phyloP scores from a whole-genome alignment of 805 yeast species.

The Spathaspora boniae region DNA sequence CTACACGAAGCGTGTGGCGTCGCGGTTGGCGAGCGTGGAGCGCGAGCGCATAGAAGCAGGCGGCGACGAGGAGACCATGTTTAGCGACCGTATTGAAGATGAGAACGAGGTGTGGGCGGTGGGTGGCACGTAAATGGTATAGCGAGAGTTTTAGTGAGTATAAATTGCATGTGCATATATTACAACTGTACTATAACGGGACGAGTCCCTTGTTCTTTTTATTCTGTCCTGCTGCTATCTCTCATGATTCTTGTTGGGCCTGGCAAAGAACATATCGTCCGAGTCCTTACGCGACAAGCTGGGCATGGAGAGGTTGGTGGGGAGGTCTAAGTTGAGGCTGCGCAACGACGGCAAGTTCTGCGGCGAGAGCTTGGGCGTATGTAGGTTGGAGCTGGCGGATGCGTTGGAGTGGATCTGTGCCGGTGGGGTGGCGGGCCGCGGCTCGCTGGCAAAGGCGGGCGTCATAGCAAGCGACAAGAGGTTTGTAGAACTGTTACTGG shows the following conservation, averaged over 20 bases:
- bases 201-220: constrained; percentile 2
- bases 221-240: constrained; percentile 1
- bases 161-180: background rate
- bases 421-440: constrained; percentile 12
- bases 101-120: constrained; percentile 86
- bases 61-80: constrained; percentile 83
- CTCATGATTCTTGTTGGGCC: constrained; percentile 7
- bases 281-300: constrained; percentile 8
- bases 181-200: background rate
- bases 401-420: constrained; percentile 12
- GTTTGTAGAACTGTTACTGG: constrained; percentile 39
- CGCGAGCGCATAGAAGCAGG: constrained; percentile 86
- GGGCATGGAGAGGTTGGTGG: constrained; percentile 36
- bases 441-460: constrained; percentile 13
- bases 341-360: constrained; percentile 52
- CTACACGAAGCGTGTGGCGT: constrained; percentile 87
- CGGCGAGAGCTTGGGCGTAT: constrained; percentile 32
- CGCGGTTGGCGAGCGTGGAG: constrained; percentile 79
- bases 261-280: constrained; percentile 6
- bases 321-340: constrained; percentile 49
- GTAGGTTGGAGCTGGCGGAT: constrained; percentile 11
- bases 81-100: constrained; percentile 82
- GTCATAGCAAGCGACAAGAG: constrained; percentile 34
- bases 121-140: constrained; percentile 58
- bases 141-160: background rate